phyloP scores from a whole-genome alignment of 2,329 filamentous ascomycete species.

The Claviceps humidiphila region DNA sequence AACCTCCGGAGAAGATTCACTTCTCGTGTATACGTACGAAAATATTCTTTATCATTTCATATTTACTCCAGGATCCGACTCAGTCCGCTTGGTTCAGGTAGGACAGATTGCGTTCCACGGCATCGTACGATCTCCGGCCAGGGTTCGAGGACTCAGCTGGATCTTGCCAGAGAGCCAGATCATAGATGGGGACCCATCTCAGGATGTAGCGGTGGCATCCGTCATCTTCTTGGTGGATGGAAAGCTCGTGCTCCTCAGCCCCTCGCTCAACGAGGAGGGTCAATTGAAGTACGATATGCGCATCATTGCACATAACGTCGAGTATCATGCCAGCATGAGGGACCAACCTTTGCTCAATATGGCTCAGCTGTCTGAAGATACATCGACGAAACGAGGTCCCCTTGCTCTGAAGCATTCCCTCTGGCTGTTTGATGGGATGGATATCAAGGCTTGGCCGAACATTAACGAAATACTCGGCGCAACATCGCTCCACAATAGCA shows the following conservation, averaged over 20 bases:
- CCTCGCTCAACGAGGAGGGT: constrained; percentile 67
- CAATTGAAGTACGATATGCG: constrained; percentile 97
- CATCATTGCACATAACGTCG: constrained; percentile 87
- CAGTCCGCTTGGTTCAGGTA: constrained; percentile 75
- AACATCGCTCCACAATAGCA: constrained; percentile 48
- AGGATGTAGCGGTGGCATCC: constrained; percentile 86
- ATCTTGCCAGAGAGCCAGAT: constrained; percentile 84
- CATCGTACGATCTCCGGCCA: constrained; percentile 83
- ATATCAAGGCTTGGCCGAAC: constrained; percentile 80
- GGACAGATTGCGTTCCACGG: constrained; percentile 96
- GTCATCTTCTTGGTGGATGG: constrained; percentile 95
- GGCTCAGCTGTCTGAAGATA: constrained; percentile 15
- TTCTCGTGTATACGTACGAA: constrained; percentile 93
- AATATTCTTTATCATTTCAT: constrained; percentile 93
- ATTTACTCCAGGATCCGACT: constrained; percentile 56
- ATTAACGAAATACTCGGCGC: constrained; percentile 70
- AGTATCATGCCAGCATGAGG: constrained; percentile 86
- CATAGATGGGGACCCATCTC: constrained; percentile 80
- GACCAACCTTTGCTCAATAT: constrained; percentile 50
- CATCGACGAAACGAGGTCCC: constrained; percentile 13
- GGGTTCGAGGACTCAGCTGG: constrained; percentile 91
- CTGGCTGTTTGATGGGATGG: constrained; percentile 84
- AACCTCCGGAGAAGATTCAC: constrained; percentile 80
- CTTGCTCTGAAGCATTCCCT: constrained; percentile 66
- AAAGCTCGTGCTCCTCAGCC: constrained; percentile 84